phyloP scores from a whole-genome alignment of 768 basidiomycete species.

The Cyathus striatus region DNA sequence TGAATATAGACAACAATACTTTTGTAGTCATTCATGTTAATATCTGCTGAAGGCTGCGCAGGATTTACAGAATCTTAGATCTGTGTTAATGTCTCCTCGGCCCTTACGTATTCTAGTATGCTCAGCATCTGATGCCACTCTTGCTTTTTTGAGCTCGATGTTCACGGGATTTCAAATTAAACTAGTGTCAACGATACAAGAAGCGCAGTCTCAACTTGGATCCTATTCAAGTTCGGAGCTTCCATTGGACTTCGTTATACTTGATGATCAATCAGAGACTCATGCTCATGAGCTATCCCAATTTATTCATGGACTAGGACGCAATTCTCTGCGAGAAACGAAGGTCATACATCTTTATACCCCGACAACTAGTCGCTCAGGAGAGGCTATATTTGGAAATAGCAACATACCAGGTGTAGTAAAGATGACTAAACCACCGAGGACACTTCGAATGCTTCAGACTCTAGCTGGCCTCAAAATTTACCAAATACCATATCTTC shows the following conservation, averaged over 20 bases:
- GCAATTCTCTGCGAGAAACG: slow-evolving; percentile 39
- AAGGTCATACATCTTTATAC: slow-evolving; percentile 72
- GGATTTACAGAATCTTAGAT: slow-evolving; percentile 42
- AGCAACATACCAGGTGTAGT: slow-evolving; percentile 50
- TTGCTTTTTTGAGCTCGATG: slow-evolving; percentile 51
- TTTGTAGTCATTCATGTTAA: slow-evolving; percentile 2
- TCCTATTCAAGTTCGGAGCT: slow-evolving; percentile 20
- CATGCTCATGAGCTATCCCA: slow-evolving; percentile 53
- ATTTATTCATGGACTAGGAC: slow-evolving; percentile 35
- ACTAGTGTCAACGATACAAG: slow-evolving; percentile 36
- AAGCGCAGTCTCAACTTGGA: slow-evolving; percentile 37
- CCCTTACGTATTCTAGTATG: slow-evolving; percentile 49
- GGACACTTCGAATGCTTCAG: slow-evolving; percentile 54
- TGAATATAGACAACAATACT: slow-evolving; percentile 12
- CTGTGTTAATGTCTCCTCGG: slow-evolving; percentile 39
- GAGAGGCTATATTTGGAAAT: slow-evolving; percentile 44
- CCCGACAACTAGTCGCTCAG: slow-evolving; percentile 56
- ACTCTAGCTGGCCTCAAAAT: slow-evolving; percentile 57
- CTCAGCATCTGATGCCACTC: slow-evolving; percentile 55
- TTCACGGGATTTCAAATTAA: slow-evolving; percentile 49
- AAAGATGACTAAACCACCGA: slow-evolving; percentile 69
- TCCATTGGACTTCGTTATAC: slow-evolving; percentile 57
- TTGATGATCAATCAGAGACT: slow-evolving; percentile 62
- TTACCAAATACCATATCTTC: slow-evolving; percentile 39
- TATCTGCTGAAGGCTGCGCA: slow-evolving; percentile 29